These are phyloP conservation scores for Cunninghamia lanceolata DNA, from an alignment of 75 land plant species.

Conservation along the genomic window DNA sequence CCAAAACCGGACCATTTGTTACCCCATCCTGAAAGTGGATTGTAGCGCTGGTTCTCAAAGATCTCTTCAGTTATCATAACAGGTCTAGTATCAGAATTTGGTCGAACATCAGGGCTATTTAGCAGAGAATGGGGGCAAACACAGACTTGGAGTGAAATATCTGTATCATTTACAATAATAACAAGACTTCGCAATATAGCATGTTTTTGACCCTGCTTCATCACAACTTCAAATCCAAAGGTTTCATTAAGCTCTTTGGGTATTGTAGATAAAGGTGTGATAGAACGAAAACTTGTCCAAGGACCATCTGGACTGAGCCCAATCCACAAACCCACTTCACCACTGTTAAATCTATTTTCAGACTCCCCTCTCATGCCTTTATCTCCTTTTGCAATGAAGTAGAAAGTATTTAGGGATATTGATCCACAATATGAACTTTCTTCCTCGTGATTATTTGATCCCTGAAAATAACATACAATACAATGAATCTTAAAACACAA, in stretches of 20 bases:
- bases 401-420: constrained; percentile 44
- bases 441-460: neutral
- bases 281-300: constrained; percentile 71
- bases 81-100: constrained; percentile 8
- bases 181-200: constrained; percentile 80
- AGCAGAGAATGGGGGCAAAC: constrained; percentile 49
- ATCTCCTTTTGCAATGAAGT: constrained; percentile 32
- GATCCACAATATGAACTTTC: constrained; percentile 24
- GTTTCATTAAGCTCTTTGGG: constrained; percentile 56
- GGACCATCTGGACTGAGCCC: constrained; percentile 62
- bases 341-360: neutral
- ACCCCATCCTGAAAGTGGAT: constrained; percentile 77
- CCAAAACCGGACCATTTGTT: constrained; percentile 48
- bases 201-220: constrained; percentile 76
- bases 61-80: constrained; percentile 49
- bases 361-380: neutral
- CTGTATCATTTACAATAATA: constrained; percentile 65
- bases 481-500: constrained; percentile 11
- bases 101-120: constrained; percentile 20
- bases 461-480: constrained; percentile 19
- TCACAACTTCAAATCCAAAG: constrained; percentile 80
- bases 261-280: constrained; percentile 61
- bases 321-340: constrained; percentile 71
- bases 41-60: constrained; percentile 80
- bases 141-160: constrained; percentile 64